Conservation (phyloP, 2,329 filamentous ascomycete genomes). For the Cladosporium halotolerans region DNA sequence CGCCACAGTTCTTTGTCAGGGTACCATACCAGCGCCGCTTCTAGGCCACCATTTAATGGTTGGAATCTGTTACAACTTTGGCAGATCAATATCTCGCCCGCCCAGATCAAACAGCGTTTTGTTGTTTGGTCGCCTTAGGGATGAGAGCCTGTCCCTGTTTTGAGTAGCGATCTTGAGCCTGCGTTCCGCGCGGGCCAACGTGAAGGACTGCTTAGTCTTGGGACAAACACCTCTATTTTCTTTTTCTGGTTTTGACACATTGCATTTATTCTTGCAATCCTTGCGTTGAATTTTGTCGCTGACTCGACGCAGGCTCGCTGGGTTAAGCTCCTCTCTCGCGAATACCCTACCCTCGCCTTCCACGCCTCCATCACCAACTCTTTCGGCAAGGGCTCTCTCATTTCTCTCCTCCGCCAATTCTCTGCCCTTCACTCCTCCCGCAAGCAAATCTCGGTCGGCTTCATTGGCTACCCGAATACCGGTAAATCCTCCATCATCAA, state of each 20-base stretch:
- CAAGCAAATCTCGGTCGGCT: slow-evolving; percentile 89
- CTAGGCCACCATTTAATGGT: slow-evolving; percentile 58
- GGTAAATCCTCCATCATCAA: slow-evolving; percentile 98
- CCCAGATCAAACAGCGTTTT: slow-evolving; percentile 80
- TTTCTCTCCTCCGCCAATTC: slow-evolving; percentile 87
- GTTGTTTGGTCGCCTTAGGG: slow-evolving; percentile 67
- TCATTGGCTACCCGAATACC: slow-evolving; percentile 86
- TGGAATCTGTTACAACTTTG: slow-evolving; percentile 98
- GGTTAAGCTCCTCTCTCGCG: slow-evolving; percentile 82
- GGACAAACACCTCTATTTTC: slow-evolving; percentile 66
- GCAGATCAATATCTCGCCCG: slow-evolving; percentile 75
- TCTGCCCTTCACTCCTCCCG: slow-evolving; percentile 80
- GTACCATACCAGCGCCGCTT: slow-evolving; percentile 53
- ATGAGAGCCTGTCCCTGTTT: slow-evolving; percentile 70
- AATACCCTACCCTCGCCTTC: slow-evolving; percentile 90
- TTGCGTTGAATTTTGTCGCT: slow-evolving; percentile 2
- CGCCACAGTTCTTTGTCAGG: slow-evolving; percentile 88
- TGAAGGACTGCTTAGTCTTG: slow-evolving; percentile 98
- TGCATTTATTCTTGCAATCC: background rate
- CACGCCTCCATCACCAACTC: slow-evolving; percentile 92
- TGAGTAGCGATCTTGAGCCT: slow-evolving; percentile 86
- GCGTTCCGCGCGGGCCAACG: slow-evolving; percentile 66
- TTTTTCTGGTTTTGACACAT: background rate
- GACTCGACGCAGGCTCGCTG: slow-evolving; percentile 66
- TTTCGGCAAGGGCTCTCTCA: slow-evolving; percentile 92